Evolutionary conservation across 257 asterid species (phyloP).

Genomic region (Solanum verrucosum): DNA sequence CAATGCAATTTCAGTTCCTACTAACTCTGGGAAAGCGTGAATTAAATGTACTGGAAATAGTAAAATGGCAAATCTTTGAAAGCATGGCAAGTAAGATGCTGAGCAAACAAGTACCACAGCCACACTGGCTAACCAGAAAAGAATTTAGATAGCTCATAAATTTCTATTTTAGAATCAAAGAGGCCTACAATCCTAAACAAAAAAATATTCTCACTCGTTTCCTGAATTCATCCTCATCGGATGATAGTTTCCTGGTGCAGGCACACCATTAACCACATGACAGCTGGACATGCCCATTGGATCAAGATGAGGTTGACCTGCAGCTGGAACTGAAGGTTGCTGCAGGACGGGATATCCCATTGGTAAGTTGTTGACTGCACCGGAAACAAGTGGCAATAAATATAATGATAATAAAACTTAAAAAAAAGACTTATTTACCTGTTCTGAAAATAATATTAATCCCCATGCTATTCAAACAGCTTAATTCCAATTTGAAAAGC

Average conservation of each 20-base stretch:
- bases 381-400: constrained; percentile 40
- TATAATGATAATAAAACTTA: constrained; percentile 1
- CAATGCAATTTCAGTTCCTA: background rate
- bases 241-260: constrained; percentile 72
- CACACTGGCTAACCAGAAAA: background rate
- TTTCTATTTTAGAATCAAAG: background rate
- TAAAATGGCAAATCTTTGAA: background rate
- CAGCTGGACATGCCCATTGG: constrained; percentile 59
- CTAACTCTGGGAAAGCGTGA: background rate
- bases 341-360: constrained; percentile 90
- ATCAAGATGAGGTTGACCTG: constrained; percentile 85
- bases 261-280: constrained; percentile 86
- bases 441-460: background rate
- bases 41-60: background rate
- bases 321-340: constrained; percentile 54
- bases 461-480: background rate
- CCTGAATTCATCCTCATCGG: constrained; percentile 87
- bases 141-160: background rate
- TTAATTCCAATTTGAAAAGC: background rate
- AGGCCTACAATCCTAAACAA: background rate
- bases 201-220: constrained; percentile 51
- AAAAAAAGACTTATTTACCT: background rate
- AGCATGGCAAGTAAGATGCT: background rate
- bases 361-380: constrained; percentile 92
- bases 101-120: background rate